phyloP scores from a whole-genome alignment of 139 green algal species.

The Astrephomene gubernaculifera region DNA sequence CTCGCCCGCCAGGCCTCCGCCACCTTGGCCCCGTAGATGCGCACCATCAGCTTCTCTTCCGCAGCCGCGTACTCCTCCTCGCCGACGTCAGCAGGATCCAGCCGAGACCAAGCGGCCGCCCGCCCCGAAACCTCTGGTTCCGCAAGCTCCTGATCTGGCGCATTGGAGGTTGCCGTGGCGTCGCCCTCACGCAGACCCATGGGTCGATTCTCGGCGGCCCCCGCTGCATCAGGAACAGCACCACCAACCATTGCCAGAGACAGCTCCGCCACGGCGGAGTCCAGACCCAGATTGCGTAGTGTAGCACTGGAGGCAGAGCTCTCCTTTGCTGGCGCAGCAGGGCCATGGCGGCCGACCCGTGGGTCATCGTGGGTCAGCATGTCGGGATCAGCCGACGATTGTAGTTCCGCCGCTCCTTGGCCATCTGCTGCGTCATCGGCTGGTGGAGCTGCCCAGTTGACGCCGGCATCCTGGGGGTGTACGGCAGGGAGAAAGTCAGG shows the following conservation, averaged over 20 bases:
- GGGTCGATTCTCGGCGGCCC: too few relatives aligned
- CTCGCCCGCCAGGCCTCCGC: not conserved
- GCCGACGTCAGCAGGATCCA: not conserved
- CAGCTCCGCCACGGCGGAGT: not conserved
- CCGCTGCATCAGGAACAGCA: not conserved
- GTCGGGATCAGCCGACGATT: too few relatives aligned
- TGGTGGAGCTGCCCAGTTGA: constrained; percentile 7
- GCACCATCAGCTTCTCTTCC: not conserved
- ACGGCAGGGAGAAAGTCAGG: not conserved
- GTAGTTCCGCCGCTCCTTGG: too few relatives aligned
- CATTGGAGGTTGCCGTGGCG: too few relatives aligned
- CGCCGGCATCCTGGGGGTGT: not conserved
- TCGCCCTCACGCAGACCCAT: too few relatives aligned
- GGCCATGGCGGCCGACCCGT: too few relatives aligned
- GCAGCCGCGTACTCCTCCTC: not conserved
- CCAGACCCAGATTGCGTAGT: not conserved
- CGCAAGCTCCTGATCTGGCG: not conserved
- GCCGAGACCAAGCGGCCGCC: too few relatives aligned
- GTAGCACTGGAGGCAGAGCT: too few relatives aligned
- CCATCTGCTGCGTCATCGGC: not conserved
- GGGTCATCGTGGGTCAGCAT: too few relatives aligned
- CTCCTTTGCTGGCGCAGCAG: too few relatives aligned
- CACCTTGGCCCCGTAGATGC: not conserved
- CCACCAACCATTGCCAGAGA: not conserved
- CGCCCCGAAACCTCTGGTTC: not conserved